Base-by-base conservation (phyloP, 2,329 filamentous ascomycete species). In the Trichoderma sp. region DNA sequence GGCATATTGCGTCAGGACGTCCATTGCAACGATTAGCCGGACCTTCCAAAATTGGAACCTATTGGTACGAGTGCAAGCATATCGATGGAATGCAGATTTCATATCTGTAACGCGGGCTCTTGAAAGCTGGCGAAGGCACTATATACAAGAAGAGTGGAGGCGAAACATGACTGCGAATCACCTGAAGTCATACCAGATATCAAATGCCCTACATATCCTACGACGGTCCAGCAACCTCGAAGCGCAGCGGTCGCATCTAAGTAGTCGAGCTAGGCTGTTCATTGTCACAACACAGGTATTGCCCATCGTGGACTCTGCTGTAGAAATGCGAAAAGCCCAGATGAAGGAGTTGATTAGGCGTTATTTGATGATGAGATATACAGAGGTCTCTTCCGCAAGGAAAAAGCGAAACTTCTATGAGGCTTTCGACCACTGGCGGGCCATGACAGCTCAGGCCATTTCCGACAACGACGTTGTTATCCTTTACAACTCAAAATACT, bases 341-440 rank as follows among this genome's bases (percentile, higher is more conserved):
- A 76, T 78, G 32, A 80, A 78, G 66, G 68, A 76, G 12, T 71
- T 76, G 28, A 73, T 82, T 17, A 78, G 80, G 59, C 76, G 74
- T 20, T 77, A 80, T 72, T 75, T 82, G 15, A 81, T 79, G 79
- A 75, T 75, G 69, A 78, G 78, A 70, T 82, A 81, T 68, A 80
- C 80, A 3, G 75, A 81, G 71, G 75, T 77, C 28, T 82, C 79
- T 6, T 78, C 80, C 4, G 74, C 73, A 17, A 75, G 77, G 61
- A 81, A 78, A 63, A 79, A 76, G 34, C 75, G 79, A 53, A 79
- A 77, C 34, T 81, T 81, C 70, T 79, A 79, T 57, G 39, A 68
- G 12, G 78, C 78, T 15, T 73, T 82, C 36, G 76, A 79, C 63
- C 74, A 59, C 62, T 82, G 81, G 81, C 76, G 73, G 50, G 71